Conservation (phyloP, 495 filamentous ascomycete genomes). For the Penicillium ucsense region DNA sequence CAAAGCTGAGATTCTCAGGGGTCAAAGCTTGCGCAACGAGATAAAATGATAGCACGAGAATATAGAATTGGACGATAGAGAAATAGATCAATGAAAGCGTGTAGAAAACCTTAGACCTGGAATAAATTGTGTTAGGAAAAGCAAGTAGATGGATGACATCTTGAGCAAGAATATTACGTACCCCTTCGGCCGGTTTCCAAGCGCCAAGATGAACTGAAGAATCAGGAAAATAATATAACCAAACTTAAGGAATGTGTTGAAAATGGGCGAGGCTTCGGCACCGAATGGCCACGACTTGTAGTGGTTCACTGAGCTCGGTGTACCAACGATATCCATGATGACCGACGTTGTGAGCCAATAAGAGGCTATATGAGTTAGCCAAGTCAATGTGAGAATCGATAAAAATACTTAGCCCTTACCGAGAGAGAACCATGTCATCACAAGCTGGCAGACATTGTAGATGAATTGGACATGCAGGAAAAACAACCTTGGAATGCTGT, state of each 20-base stretch:
- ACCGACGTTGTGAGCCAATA: constrained; percentile 92
- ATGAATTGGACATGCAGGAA: constrained; percentile 85
- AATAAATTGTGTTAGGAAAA: constrained; percentile 11
- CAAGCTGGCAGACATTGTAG: constrained; percentile 72
- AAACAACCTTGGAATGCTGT: constrained; percentile 84
- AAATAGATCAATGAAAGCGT: constrained; percentile 75
- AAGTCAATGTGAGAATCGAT: background rate
- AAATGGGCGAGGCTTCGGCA: constrained; percentile 59
- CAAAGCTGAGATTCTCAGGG: constrained; percentile 34
- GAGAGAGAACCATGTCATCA: constrained; percentile 83
- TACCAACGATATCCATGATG: constrained; percentile 85
- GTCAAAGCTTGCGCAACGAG: constrained; percentile 67
- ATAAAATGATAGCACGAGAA: constrained; percentile 72
- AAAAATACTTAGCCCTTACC: constrained; percentile 38
- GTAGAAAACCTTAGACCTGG: constrained; percentile 52
- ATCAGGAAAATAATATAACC: constrained; percentile 73
- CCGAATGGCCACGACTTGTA: constrained; percentile 57
- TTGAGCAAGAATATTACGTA: constrained; percentile 14
- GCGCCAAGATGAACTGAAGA: constrained; percentile 85
- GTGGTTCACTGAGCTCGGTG: constrained; percentile 33
- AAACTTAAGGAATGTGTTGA: constrained; percentile 81
- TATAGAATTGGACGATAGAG: constrained; percentile 60
- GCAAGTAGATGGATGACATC: background rate
- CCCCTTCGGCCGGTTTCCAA: constrained; percentile 85
- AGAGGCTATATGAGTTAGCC: constrained; percentile 32